phyloP scores from a whole-genome alignment of 495 filamentous ascomycete genomes.

The Neurospora sp. region DNA sequence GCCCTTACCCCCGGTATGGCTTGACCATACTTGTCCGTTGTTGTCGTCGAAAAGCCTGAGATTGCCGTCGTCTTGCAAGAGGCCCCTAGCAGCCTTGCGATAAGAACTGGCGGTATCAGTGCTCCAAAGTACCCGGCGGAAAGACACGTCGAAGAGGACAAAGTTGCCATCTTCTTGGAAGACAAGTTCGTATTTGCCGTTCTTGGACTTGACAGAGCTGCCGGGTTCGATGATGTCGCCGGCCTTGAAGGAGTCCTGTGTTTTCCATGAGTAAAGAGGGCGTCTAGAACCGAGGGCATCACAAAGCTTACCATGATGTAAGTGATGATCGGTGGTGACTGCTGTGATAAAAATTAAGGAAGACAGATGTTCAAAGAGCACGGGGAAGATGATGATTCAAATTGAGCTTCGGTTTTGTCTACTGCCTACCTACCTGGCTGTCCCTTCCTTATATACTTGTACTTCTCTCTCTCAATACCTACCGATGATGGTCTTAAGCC shows the following conservation, averaged over 20 bases:
- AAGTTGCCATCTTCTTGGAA: background rate
- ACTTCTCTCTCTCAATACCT: background rate
- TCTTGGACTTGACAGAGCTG: background rate
- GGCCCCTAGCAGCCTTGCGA: background rate
- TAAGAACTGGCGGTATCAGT: background rate
- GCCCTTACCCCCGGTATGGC: background rate
- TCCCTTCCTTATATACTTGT: background rate
- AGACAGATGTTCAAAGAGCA: background rate
- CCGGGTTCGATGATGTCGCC: background rate
- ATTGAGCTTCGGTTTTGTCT: background rate
- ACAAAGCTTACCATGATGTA: background rate
- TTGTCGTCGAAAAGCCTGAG: background rate
- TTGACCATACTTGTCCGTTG: background rate
- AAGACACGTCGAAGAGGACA: background rate
- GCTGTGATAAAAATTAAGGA: background rate
- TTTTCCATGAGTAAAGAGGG: background rate
- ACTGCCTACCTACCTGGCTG: background rate
- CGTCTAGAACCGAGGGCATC: too few relatives aligned
- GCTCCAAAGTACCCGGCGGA: background rate
- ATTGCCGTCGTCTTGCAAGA: background rate
- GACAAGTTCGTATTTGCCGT: background rate
- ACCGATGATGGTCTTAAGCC: background rate
- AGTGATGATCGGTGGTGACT: background rate
- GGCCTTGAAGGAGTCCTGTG: background rate
- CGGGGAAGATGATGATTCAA: background rate